Percentiles rank a stretch among this genome's conserved stretches.
Evolutionary conservation across 2,329 filamentous ascomycete species (phyloP).

Genomic region (Nemania sp.): DNA sequence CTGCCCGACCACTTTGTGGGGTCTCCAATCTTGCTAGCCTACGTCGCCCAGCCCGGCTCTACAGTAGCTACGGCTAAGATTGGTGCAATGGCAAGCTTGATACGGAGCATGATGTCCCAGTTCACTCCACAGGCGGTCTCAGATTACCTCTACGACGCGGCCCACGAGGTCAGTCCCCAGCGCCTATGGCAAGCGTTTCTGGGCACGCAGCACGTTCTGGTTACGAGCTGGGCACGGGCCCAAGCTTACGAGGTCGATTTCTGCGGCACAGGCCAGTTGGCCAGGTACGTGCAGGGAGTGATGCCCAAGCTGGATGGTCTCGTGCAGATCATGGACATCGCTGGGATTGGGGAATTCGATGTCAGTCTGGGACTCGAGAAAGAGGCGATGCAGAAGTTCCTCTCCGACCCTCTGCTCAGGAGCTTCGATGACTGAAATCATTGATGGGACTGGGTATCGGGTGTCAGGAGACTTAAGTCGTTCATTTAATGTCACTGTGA

Average conservation of each 20-base stretch:
- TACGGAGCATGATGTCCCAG: conserved; percentile 41
- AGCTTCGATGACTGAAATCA: neutral
- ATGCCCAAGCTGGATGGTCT: conserved; percentile 48
- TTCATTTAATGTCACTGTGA: neutral
- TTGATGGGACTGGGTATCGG: neutral
- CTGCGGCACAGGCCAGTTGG: conserved; percentile 35
- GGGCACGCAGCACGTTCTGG: conserved; percentile 46
- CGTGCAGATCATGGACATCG: conserved; percentile 23
- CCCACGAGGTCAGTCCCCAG: conserved; percentile 49
- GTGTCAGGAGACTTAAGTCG: neutral
- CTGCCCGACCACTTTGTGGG: conserved; percentile 48
- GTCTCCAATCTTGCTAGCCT: conserved; percentile 47
- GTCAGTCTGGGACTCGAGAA: conserved; percentile 19
- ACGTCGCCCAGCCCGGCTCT: conserved; percentile 36
- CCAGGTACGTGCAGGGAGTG: conserved; percentile 44
- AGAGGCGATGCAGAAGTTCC: conserved; percentile 24
- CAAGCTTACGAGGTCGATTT: conserved; percentile 49
- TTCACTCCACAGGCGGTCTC: conserved; percentile 46
- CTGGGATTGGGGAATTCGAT: conserved; percentile 21
- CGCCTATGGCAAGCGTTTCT: conserved; percentile 52
- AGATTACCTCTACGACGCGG: conserved; percentile 47
- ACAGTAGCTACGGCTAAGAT: conserved; percentile 23
- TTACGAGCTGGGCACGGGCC: conserved; percentile 49
- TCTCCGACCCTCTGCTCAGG: conserved; percentile 33
- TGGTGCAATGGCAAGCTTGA: conserved; percentile 36